Conservation (phyloP, 768 basidiomycete species). For the Terana coerulea region DNA sequence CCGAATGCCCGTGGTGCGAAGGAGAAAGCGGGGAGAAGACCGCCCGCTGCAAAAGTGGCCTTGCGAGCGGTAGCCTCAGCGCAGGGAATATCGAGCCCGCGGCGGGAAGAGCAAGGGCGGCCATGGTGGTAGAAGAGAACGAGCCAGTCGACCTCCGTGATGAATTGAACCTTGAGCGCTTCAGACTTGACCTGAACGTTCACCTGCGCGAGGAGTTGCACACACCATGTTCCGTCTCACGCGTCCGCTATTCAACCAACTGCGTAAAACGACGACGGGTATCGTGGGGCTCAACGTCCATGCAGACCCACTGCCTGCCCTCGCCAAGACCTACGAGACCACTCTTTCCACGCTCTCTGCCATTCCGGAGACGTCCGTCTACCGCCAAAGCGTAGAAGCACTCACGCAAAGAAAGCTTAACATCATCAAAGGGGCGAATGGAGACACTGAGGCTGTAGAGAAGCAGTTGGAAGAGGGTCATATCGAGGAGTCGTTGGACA, state of each 20-base stretch:
- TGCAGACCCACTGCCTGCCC: constrained; percentile 76
- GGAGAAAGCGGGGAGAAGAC: constrained; percentile 18
- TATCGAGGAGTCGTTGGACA: constrained; percentile 80
- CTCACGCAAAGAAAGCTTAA: constrained; percentile 77
- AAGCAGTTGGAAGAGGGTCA: constrained; percentile 76
- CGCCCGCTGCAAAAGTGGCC: constrained; percentile 19
- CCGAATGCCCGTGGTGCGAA: constrained; percentile 27
- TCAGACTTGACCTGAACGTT: constrained; percentile 10
- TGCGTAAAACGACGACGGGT: constrained; percentile 77
- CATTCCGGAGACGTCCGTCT: constrained; percentile 81
- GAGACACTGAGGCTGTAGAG: constrained; percentile 66
- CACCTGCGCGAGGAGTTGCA: constrained; percentile 7
- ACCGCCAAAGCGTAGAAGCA: constrained; percentile 85
- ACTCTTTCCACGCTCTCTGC: constrained; percentile 67
- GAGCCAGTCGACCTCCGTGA: neutral
- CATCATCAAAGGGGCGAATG: constrained; percentile 65
- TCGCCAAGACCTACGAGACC: constrained; percentile 69
- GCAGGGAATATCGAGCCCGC: constrained; percentile 20
- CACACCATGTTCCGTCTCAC: constrained; percentile 69
- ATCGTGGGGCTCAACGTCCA: constrained; percentile 83
- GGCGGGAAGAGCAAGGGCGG: constrained; percentile 35
- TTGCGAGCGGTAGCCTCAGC: constrained; percentile 21
- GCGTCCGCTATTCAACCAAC: constrained; percentile 62
- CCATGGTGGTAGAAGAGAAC: constrained; percentile 30
- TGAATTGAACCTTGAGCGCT: neutral